Conservation (phyloP, 163 green algal genomes). For the Scenedesmus sp. region DNA sequence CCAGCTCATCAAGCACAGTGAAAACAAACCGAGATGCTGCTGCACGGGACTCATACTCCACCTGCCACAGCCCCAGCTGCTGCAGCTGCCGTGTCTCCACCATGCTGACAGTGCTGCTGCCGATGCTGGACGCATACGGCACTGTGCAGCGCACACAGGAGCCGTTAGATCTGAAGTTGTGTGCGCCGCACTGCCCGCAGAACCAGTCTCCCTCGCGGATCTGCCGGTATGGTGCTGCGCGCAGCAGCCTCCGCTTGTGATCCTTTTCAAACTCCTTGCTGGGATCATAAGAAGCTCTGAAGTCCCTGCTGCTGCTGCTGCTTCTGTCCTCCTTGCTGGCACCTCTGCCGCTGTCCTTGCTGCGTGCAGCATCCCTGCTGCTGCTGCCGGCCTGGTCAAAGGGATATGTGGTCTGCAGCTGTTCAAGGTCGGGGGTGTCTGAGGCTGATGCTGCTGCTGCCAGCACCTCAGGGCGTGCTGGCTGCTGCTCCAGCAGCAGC, state of each 20-base stretch:
- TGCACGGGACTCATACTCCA: not conserved
- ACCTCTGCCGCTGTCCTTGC: not conserved
- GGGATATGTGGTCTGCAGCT: not conserved
- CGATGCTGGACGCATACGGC: not conserved
- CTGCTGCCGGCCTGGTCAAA: not conserved
- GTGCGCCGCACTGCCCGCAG: constrained; percentile 33
- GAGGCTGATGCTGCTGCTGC: constrained; percentile 24
- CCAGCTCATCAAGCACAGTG: not conserved
- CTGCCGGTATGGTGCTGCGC: not conserved
- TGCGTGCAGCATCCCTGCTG: not conserved
- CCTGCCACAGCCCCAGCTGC: not conserved
- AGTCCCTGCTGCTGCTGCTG: not conserved
- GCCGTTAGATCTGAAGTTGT: constrained; percentile 23
- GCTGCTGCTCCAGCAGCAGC: constrained; percentile 26
- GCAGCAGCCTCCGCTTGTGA: constrained; percentile 24
- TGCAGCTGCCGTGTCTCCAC: constrained; percentile 3
- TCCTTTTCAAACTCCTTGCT: not conserved
- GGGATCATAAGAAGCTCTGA: too few relatives aligned
- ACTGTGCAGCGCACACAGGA: not conserved
- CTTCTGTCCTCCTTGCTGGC: not conserved
- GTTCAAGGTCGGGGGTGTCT: not conserved
- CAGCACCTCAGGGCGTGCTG: not conserved
- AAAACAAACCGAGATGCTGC: not conserved
- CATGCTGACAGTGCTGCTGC: constrained; percentile 7
- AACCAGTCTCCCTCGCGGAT: constrained; percentile 34